These are phyloP conservation scores for Pilasporangium apinafurcum DNA, from an alignment of 352 stramenopile genomes.

Conservation along the genomic window DNA sequence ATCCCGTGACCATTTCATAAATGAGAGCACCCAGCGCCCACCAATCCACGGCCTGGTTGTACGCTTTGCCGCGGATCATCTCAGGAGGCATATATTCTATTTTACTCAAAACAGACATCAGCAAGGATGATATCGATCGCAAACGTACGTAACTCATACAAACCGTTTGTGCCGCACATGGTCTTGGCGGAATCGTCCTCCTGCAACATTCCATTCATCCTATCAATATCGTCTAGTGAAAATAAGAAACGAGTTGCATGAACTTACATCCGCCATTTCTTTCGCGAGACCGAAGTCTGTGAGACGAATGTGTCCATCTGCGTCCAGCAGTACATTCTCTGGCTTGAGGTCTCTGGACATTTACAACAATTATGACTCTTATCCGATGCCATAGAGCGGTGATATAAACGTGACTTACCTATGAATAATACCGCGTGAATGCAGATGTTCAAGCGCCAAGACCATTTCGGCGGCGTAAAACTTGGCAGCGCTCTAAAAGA, in stretches of 20 bases:
- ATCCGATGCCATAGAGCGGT: neutral
- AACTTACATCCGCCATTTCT: constrained; percentile 57
- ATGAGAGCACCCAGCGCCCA: constrained; percentile 80
- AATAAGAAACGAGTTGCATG: constrained; percentile 3
- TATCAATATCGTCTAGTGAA: neutral
- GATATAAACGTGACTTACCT: constrained; percentile 19
- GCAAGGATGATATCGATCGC: neutral
- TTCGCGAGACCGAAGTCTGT: constrained; percentile 85
- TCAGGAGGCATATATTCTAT: constrained; percentile 85
- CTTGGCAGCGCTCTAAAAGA: constrained; percentile 39
- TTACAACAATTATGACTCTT: constrained; percentile 1
- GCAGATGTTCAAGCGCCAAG: constrained; percentile 70
- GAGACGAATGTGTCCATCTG: constrained; percentile 76
- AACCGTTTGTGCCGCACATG: constrained; percentile 79
- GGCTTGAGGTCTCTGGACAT: constrained; percentile 68
- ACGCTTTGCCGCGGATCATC: constrained; percentile 80
- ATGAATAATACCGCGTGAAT: constrained; percentile 75
- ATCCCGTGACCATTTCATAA: constrained; percentile 84
- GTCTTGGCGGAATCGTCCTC: constrained; percentile 73
- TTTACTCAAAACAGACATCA: constrained; percentile 1
- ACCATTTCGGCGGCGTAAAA: constrained; percentile 86
- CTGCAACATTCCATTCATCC: constrained; percentile 8
- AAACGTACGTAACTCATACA: neutral
- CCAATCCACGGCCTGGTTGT: constrained; percentile 85
- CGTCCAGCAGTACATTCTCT: constrained; percentile 78